A percentile compares a stretch with the other conserved stretches of the same genome.
Evolutionary conservation across 1,284 basidiomycete genomes (phyloP).

Genomic region (Abortiporus biennis): DNA sequence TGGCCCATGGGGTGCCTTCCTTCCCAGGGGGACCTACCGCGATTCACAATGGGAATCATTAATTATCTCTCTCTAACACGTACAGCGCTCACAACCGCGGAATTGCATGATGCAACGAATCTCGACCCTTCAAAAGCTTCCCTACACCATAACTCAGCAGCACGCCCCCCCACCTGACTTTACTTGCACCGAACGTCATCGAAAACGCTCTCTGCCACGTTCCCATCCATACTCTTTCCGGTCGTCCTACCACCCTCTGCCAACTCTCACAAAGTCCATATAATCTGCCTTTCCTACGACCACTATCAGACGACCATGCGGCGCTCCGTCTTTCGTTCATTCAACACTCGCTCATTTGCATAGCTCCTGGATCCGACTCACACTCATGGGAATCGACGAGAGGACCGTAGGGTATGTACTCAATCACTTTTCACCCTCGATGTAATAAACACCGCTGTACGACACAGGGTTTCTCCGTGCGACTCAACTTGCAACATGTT

Average conservation of each 20-base stretch:
- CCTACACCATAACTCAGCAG: conserved; percentile 1
- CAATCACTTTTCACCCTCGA: not conserved
- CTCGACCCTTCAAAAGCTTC: conserved; percentile 7
- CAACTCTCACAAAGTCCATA: not conserved
- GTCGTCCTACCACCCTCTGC: conserved; percentile 3
- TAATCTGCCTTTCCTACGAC: conserved; percentile 2
- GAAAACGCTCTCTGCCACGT: conserved; percentile 2
- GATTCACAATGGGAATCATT: not conserved
- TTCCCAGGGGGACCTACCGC: too few species aligned
- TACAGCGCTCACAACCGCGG: conserved; percentile 4
- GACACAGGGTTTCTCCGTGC: not conserved
- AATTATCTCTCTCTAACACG: conserved; percentile 6
- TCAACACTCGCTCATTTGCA: conserved; percentile 7
- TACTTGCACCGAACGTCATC: conserved; percentile 10
- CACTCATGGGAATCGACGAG: conserved; percentile 16
- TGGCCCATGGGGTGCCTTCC: not conserved
- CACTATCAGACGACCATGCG: conserved; percentile 18
- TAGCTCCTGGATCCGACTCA: conserved; percentile 11
- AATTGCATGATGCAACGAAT: conserved; percentile 16
- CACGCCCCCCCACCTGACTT: conserved; percentile 7
- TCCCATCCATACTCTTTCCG: conserved; percentile 6
- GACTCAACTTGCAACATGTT: not conserved
- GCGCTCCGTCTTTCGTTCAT: conserved; percentile 19
- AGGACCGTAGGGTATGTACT: too few species aligned
- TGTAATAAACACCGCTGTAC: not conserved